phyloP scores from a whole-genome alignment of 2,329 filamentous ascomycete genomes.

The Exophiala aquamarina region DNA sequence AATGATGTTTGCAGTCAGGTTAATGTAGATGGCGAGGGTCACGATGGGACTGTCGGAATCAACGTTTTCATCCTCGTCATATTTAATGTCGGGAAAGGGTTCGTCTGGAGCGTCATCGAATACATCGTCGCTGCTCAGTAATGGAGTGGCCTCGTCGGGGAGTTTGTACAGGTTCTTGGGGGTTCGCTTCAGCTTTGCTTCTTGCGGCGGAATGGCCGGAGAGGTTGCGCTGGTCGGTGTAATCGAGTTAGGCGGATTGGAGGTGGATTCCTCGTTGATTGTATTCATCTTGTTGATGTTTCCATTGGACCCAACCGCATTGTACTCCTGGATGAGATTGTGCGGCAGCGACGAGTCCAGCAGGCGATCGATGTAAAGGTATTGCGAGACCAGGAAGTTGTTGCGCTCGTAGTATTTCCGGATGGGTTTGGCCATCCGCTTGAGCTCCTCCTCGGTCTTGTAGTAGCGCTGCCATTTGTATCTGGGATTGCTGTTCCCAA shows the following conservation, averaged over 20 bases:
- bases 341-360: constrained; percentile 92
- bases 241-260: neutral
- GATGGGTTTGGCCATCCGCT: constrained; percentile 68
- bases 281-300: constrained; percentile 63
- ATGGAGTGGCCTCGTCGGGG: constrained; percentile 64
- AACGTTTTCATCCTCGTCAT: constrained; percentile 47
- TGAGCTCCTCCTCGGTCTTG: constrained; percentile 74
- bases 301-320: constrained; percentile 58
- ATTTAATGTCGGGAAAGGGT: constrained; percentile 48
- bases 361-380: constrained; percentile 87
- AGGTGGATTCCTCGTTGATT: constrained; percentile 66
- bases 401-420: constrained; percentile 85
- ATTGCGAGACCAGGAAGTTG: constrained; percentile 86
- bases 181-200: constrained; percentile 67
- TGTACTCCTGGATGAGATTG: constrained; percentile 87
- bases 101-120: constrained; percentile 14
- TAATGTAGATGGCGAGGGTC: constrained; percentile 83
- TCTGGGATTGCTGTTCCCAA: constrained; percentile 81
- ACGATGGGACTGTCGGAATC: constrained; percentile 75
- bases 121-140: constrained; percentile 48
- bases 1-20: constrained; percentile 73
- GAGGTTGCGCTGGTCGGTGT: constrained; percentile 17
- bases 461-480: constrained; percentile 87
- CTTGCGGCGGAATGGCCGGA: constrained; percentile 17
- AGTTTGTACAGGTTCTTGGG: constrained; percentile 83